Evolutionary conservation across 2,329 filamentous ascomycete species (phyloP), one percentile per base, ranked within the genome.

Genomic region (Esteya vermicola): DNA sequence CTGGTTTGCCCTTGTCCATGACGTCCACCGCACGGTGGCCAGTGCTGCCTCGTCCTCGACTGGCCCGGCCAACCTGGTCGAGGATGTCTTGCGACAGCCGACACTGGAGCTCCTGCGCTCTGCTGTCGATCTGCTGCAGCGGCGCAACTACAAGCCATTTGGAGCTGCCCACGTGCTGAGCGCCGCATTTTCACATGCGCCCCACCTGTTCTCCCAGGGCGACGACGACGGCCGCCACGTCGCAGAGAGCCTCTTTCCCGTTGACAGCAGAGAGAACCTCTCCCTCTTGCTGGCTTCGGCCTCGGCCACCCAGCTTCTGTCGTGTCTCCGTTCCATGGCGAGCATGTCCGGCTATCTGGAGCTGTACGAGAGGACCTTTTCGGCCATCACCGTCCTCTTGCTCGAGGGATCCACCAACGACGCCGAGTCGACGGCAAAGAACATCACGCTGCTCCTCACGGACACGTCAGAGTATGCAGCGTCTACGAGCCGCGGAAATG

Each of bases 281-380:
- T 62, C 70, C 0, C 58, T 63, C 2, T 60, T 91, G 14, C 58
- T 88, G 3, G 58, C 69, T 2, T 86, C 84, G 0, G 73, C 81
- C 0, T 88, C 85, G 1, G 72, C 75, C 0, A 57, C 70, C 2
- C 70, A 78, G 38, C 56, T 94, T 0, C 62, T 86, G 8, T 71
- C 77, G 0, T 73, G 77, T 10, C 61, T 93, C 0, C 69, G 77
- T 36, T 56, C 69, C 1, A 61, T 78, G 31, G 67, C 69, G 2
- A 54, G 61, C 23, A 60, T 63, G 14, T 56, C 57, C 30, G 60
- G 50, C 40, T 62, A 55, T 41, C 53, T 54, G 1, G 48, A 50
- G 0, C 51, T 54, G 0, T 70, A 67, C 38, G 51, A 22, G n/a
- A 0, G 23, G 3, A 19, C 36, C 9, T 46, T 42, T 10, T 21